A percentile compares a stretch with the other conserved stretches of the same genome.
Evolutionary conservation across 1,139 yeast genomes (phyloP).

Genomic region (Pichia sp.): DNA sequence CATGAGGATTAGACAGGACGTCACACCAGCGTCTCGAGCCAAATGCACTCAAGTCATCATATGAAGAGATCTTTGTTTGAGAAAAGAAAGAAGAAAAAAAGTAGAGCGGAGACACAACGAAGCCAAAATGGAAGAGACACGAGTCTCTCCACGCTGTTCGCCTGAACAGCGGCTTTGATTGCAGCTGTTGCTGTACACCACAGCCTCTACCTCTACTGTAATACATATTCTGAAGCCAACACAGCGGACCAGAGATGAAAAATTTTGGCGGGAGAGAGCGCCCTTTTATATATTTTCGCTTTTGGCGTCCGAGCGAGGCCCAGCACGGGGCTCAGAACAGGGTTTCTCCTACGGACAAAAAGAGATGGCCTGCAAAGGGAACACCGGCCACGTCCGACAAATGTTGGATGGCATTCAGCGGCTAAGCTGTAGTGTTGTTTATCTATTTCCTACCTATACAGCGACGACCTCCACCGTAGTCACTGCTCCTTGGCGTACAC

Average conservation of each 20-base stretch:
- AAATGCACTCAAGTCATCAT: constrained; percentile 93
- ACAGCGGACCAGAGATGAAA: not conserved
- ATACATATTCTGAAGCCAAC: too few species aligned
- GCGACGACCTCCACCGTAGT: too few species aligned
- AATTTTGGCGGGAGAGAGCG: not conserved
- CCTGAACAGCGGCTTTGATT: too few species aligned
- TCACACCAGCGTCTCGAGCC: constrained; percentile 71
- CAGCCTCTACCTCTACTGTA: too few species aligned
- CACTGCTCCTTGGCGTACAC: constrained; percentile 61
- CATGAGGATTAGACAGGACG: constrained; percentile 30
- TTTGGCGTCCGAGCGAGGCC: not conserved
- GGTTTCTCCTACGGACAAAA: constrained; percentile 7
- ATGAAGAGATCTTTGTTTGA: not conserved
- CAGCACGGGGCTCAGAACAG: constrained; percentile 1
- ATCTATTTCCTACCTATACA: too few species aligned
- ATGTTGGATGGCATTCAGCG: too few species aligned
- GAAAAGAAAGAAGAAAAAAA: constrained; percentile 1
- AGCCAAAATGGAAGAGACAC: not conserved
- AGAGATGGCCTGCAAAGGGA: too few species aligned
- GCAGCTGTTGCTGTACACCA: too few species aligned
- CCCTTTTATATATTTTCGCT: not conserved
- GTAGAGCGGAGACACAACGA: not conserved
- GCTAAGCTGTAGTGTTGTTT: too few species aligned
- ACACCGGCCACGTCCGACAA: too few species aligned
- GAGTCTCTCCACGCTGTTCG: not conserved